Base-by-base conservation (phyloP, 148 eudicot genomes). In the Spergularia marina region DNA sequence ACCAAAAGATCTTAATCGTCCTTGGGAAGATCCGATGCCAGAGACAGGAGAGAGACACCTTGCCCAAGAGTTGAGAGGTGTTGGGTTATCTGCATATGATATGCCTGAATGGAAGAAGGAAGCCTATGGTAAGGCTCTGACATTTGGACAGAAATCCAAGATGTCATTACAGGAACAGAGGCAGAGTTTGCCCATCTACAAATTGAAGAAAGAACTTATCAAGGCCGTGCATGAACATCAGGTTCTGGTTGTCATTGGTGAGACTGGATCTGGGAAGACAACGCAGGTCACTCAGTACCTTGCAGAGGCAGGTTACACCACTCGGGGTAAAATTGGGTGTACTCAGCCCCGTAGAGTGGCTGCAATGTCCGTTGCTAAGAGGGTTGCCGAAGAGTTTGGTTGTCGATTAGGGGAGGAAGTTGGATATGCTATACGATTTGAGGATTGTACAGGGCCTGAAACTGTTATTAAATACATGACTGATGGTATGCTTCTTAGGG, bases 11-110 rank as follows among this genome's bases (percentile, higher is more conserved):
- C 84, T 95, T 56, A 95, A 95, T 78, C 88, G 97, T 49, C 99
- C 99, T 4, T 95, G 99, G 99, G 99, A 95, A 85, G 99, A 95
- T 71, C 99, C 99, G 53, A 95, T 95, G 99, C 97, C 97, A 4
- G 97, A 95, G 80, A 79, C 92, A 3, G 97, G 96, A 52, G 97
- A 92, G 89, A 87, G 99, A 81, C 97, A 89, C 83, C 86, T 95
- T 52, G 97, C 96, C n/a, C 97, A 95, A 72, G 99, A 95, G 84
- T 87, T 95, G 70, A 90, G 96, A 76, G 97, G 99, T 64, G 99
- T 92, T 54, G 97, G 99, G 6, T 82, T 92, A 65, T 88, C 97
- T 13, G 98, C 97, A 0, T 92, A 92, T 71, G 94, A 92, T 81
- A 91, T 91, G 98, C 98, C 98, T 6, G 97, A 90, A 55, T 94